Conservation (phyloP, 2,329 filamentous ascomycete species). For the Graphilbum sp. region DNA sequence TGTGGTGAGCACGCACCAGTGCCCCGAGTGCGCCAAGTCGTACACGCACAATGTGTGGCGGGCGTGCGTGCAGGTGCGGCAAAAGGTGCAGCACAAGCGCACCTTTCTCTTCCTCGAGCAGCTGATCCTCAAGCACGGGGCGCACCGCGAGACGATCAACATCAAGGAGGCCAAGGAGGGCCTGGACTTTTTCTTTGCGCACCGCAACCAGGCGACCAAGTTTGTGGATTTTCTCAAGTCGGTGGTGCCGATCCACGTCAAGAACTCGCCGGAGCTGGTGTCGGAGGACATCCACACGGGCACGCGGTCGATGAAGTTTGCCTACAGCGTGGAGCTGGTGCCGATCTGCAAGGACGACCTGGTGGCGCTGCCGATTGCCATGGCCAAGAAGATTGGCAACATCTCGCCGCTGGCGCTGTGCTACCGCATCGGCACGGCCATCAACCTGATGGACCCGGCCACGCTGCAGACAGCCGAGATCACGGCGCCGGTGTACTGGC, state of each 20-base stretch:
- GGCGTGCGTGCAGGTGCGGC: conserved; percentile 83
- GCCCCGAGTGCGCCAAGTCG: conserved; percentile 85
- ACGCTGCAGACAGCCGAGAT: conserved; percentile 87
- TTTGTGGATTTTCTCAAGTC: conserved; percentile 65
- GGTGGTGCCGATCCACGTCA: conserved; percentile 47
- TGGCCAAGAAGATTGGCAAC: conserved; percentile 77
- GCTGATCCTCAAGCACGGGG: conserved; percentile 84
- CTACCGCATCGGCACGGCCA: conserved; percentile 70
- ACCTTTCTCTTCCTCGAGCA: conserved; percentile 62
- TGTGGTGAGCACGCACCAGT: conserved; percentile 81
- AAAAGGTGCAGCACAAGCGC: conserved; percentile 87
- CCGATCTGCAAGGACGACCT: conserved; percentile 96
- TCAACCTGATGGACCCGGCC: conserved; percentile 79
- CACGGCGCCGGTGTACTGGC: conserved; percentile 73
- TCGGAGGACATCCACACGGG: conserved; percentile 85
- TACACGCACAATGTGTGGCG: conserved; percentile 73
- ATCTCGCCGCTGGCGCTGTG: conserved; percentile 78
- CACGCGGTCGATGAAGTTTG: conserved; percentile 87
- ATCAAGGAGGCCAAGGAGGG: conserved; percentile 96
- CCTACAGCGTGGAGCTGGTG: conserved; percentile 74
- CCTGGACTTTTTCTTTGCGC: conserved; percentile 87
- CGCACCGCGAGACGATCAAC: conserved; percentile 80
- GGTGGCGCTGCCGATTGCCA: conserved; percentile 77
- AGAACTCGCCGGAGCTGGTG: conserved; percentile 51
- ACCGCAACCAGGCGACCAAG: conserved; percentile 73